Conservation (phyloP, 805 yeast genomes). For the Candida jianshihensis region DNA sequence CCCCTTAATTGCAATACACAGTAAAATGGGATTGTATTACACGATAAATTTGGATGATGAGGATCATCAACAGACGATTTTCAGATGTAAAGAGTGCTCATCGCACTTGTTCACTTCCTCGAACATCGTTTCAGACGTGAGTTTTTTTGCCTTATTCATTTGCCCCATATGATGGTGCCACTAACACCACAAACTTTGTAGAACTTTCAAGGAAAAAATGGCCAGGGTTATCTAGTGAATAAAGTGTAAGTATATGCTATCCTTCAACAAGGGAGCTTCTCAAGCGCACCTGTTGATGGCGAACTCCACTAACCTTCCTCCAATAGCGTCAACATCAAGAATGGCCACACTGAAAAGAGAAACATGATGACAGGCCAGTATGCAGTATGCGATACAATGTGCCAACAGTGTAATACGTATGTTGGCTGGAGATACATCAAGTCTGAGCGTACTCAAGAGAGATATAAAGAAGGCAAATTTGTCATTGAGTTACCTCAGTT, state of each 20-base stretch:
- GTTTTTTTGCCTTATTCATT: not conserved
- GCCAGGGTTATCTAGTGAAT: constrained; percentile 49
- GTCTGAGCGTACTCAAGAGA: constrained; percentile 38
- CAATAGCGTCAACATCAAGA: constrained; percentile 29
- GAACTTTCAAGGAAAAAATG: constrained; percentile 49
- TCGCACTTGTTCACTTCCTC: constrained; percentile 15
- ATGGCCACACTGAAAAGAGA: constrained; percentile 30
- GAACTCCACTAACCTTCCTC: not conserved
- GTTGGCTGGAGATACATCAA: constrained; percentile 61
- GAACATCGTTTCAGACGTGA: constrained; percentile 11
- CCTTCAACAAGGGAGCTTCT: not conserved
- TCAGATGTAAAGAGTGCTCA: constrained; percentile 14
- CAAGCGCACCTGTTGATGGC: not conserved
- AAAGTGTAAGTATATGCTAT: constrained; percentile 25
- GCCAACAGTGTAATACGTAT: constrained; percentile 45
- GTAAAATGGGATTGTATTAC: constrained; percentile 16
- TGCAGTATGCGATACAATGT: constrained; percentile 46
- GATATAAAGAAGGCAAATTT: constrained; percentile 55
- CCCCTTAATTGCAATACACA: not conserved
- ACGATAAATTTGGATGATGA: constrained; percentile 12
- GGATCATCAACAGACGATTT: constrained; percentile 10
- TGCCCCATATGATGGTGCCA: not conserved
- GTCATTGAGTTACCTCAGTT: constrained; percentile 30
- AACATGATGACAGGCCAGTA: constrained; percentile 57
- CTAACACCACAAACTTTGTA: constrained; percentile 5